Base-by-base conservation (phyloP, 2,329 filamentous ascomycete species). In the Xylaria arbuscula region DNA sequence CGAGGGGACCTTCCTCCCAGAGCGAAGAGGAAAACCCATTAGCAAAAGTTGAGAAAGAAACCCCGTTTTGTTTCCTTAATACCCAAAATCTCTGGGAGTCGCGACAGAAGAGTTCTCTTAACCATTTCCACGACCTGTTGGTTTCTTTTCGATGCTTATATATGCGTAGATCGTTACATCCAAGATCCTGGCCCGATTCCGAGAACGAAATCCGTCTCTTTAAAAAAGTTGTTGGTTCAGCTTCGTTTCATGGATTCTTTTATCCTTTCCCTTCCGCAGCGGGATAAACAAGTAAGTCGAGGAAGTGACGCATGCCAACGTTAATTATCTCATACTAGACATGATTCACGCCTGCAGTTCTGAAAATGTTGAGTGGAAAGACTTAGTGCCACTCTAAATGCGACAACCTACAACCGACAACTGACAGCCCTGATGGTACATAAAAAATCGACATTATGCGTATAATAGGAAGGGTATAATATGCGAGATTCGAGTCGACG, bases 381-480 rank as follows among this genome's bases (percentile, higher is more conserved):
- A 57, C 53, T 45, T 42, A 32, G 45, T 51, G 32, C 62, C 57
- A 60, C 54, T 65, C 66, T 68, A 58, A 65, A 68, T 62, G 62
- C 66, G 64, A 54, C 64, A 50, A 28, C 28, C 28, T 28, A 28
- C 28, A 28, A 28, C 28, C 28, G 28, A 28, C 5, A 28, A 28
- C 28, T 28, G 28, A 28, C 64, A 50, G 19, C 47, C 50, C 9
- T 60, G 58, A 53, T 67, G 36, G 24, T 63, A 66, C 62, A 68
- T 19, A 64, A 62, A 42, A 28, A 13, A 7, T 28, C 11, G 9
- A 47, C 45, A 28, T 32, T 58, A 45, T 36, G 45, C 55, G 24
- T 48, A 66, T 50, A 57, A 54, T 13, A 54, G 22, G 15, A 69
- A 56, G 64, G 64, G 64, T 67, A 69, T 67, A 64, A 57, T 64